Evolutionary conservation across 768 basidiomycete species (phyloP).

Genomic region (Mycena galericulata): DNA sequence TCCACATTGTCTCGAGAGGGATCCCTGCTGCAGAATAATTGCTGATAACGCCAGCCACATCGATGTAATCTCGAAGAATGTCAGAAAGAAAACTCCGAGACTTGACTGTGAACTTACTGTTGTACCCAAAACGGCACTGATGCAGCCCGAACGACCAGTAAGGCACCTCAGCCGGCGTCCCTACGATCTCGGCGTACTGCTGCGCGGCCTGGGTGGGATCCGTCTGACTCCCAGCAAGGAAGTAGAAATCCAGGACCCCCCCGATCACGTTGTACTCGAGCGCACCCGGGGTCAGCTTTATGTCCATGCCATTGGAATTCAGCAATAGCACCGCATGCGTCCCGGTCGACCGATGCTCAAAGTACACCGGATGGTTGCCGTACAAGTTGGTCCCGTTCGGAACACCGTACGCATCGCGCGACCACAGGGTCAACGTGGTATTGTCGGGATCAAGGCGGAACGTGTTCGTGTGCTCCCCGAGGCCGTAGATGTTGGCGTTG

Average conservation of each 20-base stretch:
- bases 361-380: slow-evolving; percentile 79
- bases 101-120: slow-evolving; percentile 48
- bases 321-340: slow-evolving; percentile 80
- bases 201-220: slow-evolving; percentile 69
- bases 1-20: slow-evolving; percentile 85
- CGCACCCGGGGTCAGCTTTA: slow-evolving; percentile 68
- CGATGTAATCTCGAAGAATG: slow-evolving; percentile 61
- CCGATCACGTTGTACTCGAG: slow-evolving; percentile 85
- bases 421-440: slow-evolving; percentile 69
- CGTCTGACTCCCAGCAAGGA: slow-evolving; percentile 73
- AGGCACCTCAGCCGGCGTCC: slow-evolving; percentile 76
- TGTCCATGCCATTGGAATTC: slow-evolving; percentile 82
- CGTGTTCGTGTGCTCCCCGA: slow-evolving; percentile 78
- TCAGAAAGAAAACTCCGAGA: neutral
- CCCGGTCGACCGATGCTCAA: slow-evolving; percentile 73
- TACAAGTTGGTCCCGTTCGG: slow-evolving; percentile 73
- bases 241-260: slow-evolving; percentile 83
- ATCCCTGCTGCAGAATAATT: slow-evolving; percentile 72
- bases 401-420: slow-evolving; percentile 72
- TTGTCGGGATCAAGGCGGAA: slow-evolving; percentile 68
- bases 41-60: slow-evolving; percentile 70
- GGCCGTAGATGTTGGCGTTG: slow-evolving; percentile 79
- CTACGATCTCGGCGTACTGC: slow-evolving; percentile 78
- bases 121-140: slow-evolving; percentile 79
- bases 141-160: slow-evolving; percentile 83